Percentiles rank a stretch among this genome's conserved stretches.
These are phyloP conservation scores for Kalmusia sp. DNA, from an alignment of 2,329 filamentous ascomycete species.

Conservation along the genomic window DNA sequence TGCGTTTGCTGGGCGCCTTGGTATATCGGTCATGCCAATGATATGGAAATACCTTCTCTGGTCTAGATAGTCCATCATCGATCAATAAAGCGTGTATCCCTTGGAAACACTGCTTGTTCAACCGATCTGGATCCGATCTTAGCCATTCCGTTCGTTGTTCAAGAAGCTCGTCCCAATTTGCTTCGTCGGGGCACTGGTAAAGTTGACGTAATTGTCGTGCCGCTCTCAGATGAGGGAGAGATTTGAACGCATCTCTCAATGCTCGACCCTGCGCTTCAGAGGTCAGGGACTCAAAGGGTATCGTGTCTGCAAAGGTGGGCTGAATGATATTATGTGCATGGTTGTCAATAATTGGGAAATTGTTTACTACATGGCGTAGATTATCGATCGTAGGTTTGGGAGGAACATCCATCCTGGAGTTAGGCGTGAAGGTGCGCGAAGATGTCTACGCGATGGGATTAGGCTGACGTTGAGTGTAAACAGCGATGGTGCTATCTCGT, in stretches of 20 bases:
- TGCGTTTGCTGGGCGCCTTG: conserved; percentile 69
- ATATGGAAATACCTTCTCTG: conserved; percentile 64
- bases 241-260: conserved; percentile 65
- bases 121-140: conserved; percentile 56
- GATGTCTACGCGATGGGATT: neutral
- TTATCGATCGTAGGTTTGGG: conserved; percentile 38
- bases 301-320: conserved; percentile 54
- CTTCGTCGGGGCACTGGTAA: conserved; percentile 63
- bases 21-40: conserved; percentile 68
- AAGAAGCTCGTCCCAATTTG: conserved; percentile 67
- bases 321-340: conserved; percentile 75
- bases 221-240: conserved; percentile 74
- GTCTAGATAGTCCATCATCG: conserved; percentile 73
- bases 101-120: conserved; percentile 70
- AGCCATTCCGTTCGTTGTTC: conserved; percentile 57
- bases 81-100: conserved; percentile 78
- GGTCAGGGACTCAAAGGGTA: conserved; percentile 68
- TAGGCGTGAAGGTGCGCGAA: neutral
- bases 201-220: conserved; percentile 71
- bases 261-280: conserved; percentile 77
- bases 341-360: conserved; percentile 72
- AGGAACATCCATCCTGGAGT: conserved; percentile 25
- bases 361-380: conserved; percentile 41
- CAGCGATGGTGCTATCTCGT: no score
- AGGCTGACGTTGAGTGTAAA: neutral